Evolutionary conservation across 2,329 filamentous ascomycete species (phyloP).

Genomic region (Passalora sequoiae): DNA sequence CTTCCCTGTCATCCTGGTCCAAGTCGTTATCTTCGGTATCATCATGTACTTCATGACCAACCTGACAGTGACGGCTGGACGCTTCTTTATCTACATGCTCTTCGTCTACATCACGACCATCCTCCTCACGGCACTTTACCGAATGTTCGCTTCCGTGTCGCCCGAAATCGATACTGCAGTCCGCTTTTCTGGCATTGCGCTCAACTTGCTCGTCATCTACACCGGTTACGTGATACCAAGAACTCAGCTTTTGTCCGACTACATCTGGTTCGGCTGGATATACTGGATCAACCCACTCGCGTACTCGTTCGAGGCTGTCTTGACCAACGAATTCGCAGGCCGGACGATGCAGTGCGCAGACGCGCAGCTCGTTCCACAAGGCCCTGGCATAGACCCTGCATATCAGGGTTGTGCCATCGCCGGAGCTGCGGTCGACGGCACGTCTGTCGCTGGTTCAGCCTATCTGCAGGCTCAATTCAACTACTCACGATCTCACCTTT

Average conservation of each 20-base stretch:
- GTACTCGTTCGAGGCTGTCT: conserved; percentile 63
- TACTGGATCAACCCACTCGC: conserved; percentile 47
- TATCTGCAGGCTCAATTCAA: conserved; percentile 54
- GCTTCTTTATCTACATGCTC: conserved; percentile 63
- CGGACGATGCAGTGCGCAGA: conserved; percentile 55
- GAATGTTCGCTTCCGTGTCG: conserved; percentile 61
- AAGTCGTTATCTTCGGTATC: conserved; percentile 56
- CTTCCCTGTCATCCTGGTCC: conserved; percentile 54
- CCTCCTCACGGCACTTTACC: conserved; percentile 59
- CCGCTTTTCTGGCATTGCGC: conserved; percentile 56
- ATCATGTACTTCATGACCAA: conserved; percentile 63
- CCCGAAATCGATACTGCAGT: conserved; percentile 62
- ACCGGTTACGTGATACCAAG: conserved; percentile 66
- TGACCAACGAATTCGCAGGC: conserved; percentile 61
- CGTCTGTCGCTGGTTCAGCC: conserved; percentile 48
- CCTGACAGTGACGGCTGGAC: conserved; percentile 54
- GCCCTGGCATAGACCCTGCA: conserved; percentile 49
- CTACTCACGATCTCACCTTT: conserved; percentile 55
- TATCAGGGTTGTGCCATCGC: conserved; percentile 60
- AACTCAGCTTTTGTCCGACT: conserved; percentile 51
- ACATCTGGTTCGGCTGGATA: conserved; percentile 64
- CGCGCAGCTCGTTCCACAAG: conserved; percentile 56
- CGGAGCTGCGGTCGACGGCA: conserved; percentile 51
- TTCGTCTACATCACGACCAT: conserved; percentile 61
- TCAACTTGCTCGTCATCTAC: conserved; percentile 60